phyloP scores from a whole-genome alignment of 2,329 filamentous ascomycete genomes.

The Colletotrichum tropicicola region DNA sequence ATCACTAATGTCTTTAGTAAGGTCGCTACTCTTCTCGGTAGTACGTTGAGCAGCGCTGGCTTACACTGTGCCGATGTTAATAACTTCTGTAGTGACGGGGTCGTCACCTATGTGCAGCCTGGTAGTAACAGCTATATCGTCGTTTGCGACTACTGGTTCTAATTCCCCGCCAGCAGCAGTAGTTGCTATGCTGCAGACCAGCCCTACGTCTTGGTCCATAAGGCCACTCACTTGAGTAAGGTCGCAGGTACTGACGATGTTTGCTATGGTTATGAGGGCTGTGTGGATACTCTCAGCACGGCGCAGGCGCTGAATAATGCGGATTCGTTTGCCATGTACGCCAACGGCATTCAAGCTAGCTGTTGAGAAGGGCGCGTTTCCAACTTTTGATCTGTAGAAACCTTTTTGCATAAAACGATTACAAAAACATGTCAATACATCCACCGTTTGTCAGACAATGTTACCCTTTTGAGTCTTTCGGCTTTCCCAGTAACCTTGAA shows the following conservation, averaged over 20 bases:
- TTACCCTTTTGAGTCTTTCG: too few relatives aligned
- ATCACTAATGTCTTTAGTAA: conserved; percentile 55
- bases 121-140: conserved; percentile 60
- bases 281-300: conserved; percentile 15
- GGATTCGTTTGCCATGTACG: conserved; percentile 30
- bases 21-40: conserved; percentile 56
- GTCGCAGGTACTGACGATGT: conserved; percentile 58
- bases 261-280: conserved; percentile 36
- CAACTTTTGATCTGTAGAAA: too few relatives aligned
- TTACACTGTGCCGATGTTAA: conserved; percentile 61
- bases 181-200: conserved; percentile 63
- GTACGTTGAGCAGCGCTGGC: conserved; percentile 51
- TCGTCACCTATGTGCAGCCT: conserved; percentile 70
- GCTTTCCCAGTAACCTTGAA: too few relatives aligned
- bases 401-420: too few relatives aligned
- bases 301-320: conserved; percentile 28
- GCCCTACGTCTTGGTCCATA: conserved; percentile 71
- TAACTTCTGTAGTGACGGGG: conserved; percentile 54
- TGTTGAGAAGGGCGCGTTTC: too few relatives aligned
- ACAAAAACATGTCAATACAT: too few relatives aligned
- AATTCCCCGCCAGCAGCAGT: conserved; percentile 55
- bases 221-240: conserved; percentile 69
- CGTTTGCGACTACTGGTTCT: conserved; percentile 70
- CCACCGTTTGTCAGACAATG: too few relatives aligned
- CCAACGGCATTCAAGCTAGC: conserved; percentile 15